Evolutionary conservation across 257 asterid genomes (phyloP).

Genomic region (Verbascum thapsus): DNA sequence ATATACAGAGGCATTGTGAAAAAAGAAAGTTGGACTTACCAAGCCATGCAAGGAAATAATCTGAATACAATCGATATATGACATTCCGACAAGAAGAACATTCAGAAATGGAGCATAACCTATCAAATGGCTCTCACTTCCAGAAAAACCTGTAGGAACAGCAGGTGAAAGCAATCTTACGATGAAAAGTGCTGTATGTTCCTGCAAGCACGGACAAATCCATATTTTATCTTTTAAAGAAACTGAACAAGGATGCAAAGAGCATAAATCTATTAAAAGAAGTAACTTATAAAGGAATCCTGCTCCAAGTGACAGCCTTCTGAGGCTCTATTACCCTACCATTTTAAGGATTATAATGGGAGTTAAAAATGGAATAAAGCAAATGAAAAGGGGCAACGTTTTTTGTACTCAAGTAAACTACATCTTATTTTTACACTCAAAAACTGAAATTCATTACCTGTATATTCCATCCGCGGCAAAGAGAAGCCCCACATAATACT

Average conservation of each 20-base stretch:
- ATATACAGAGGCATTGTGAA: constrained; percentile 21
- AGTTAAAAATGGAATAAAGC: constrained; percentile 10
- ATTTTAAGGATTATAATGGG: constrained; percentile 17
- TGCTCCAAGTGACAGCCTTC: constrained; percentile 12
- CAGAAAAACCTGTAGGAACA: constrained; percentile 69
- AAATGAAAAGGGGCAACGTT: constrained; percentile 18
- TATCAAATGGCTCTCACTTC: constrained; percentile 81
- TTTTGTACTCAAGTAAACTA: constrained; percentile 3
- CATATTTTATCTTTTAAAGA: constrained; percentile 18
- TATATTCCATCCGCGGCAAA: constrained; percentile 94
- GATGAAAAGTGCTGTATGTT: constrained; percentile 72
- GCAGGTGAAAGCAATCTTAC: constrained; percentile 84
- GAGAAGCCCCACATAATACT: constrained; percentile 90
- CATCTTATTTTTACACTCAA: constrained; percentile 9
- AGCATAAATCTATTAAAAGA: constrained; percentile 9
- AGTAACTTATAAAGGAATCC: constrained; percentile 14
- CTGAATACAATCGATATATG: constrained; percentile 73
- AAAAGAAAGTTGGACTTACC: constrained; percentile 66
- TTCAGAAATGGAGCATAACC: constrained; percentile 83
- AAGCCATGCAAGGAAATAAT: constrained; percentile 91
- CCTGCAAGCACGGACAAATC: constrained; percentile 59
- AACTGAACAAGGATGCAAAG: constrained; percentile 10
- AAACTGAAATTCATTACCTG: constrained; percentile 58
- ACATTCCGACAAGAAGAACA: constrained; percentile 82
- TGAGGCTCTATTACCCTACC: constrained; percentile 8